phyloP scores from a whole-genome alignment of 352 stramenopile genomes.

The Globisporangium irregulare region DNA sequence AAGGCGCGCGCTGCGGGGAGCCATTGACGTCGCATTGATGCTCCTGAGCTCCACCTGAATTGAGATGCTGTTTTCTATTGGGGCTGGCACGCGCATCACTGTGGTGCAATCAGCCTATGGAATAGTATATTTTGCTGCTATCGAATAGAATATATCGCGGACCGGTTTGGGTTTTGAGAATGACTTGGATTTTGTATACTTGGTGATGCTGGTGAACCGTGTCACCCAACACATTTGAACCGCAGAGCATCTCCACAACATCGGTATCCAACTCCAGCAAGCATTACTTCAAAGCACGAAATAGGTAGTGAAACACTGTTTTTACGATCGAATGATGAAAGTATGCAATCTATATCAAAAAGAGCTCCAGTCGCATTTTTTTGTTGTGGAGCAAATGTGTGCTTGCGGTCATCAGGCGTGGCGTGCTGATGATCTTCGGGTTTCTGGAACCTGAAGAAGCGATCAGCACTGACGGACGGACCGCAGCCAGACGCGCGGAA shows the following conservation, averaged over 20 bases:
- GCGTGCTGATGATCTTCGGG: not conserved
- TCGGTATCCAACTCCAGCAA: not conserved
- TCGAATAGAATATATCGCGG: not conserved
- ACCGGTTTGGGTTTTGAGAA: not conserved
- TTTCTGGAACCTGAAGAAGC: slow-evolving; percentile 13
- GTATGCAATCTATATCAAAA: not conserved
- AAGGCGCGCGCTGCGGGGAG: slow-evolving; percentile 9
- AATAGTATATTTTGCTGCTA: not conserved
- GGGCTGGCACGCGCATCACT: not conserved
- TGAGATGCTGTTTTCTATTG: not conserved
- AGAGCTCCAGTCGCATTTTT: not conserved
- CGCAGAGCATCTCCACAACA: not conserved
- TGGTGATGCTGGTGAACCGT: not conserved
- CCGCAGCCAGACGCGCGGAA: not conserved
- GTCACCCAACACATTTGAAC: slow-evolving; percentile 2
- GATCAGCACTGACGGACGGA: slow-evolving; percentile 1
- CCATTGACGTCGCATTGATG: slow-evolving; percentile 11
- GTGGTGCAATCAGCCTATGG: not conserved
- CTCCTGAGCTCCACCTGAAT: slow-evolving; percentile 1
- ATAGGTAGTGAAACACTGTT: not conserved
- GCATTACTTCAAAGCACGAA: not conserved
- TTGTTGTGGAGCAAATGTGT: not conserved
- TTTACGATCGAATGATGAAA: not conserved
- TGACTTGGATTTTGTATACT: not conserved
- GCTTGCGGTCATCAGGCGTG: not conserved